phyloP scores from a whole-genome alignment of 2,329 filamentous ascomycete genomes.

The Colletotrichum sp. region DNA sequence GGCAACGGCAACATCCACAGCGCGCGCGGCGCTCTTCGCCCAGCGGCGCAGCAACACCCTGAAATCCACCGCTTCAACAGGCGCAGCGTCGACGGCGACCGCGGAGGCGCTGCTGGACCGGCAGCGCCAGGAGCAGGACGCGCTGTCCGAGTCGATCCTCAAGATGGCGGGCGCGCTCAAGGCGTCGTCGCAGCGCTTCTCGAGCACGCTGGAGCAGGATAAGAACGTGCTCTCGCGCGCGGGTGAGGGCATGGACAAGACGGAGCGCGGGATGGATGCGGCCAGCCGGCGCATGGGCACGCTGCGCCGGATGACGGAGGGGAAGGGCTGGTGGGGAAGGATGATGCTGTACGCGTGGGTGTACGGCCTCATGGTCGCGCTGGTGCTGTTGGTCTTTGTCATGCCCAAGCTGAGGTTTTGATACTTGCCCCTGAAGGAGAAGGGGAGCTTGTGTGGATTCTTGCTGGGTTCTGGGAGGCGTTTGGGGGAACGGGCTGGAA shows the following conservation, averaged over 20 bases:
- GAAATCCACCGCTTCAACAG: conserved; percentile 30
- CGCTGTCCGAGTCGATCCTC: conserved; percentile 81
- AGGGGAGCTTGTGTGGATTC: neutral
- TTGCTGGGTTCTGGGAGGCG: neutral
- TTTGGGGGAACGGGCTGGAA: neutral
- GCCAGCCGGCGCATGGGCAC: conserved; percentile 80
- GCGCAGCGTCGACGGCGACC: conserved; percentile 51
- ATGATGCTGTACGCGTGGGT: conserved; percentile 87
- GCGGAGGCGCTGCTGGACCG: conserved; percentile 77
- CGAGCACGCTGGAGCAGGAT: conserved; percentile 71
- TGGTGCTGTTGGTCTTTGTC: conserved; percentile 82
- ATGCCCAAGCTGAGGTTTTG: conserved; percentile 88
- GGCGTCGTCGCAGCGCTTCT: conserved; percentile 74
- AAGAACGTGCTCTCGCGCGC: conserved; percentile 76
- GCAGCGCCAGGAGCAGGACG: conserved; percentile 82
- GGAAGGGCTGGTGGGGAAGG: conserved; percentile 84
- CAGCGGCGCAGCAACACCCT: conserved; percentile 30
- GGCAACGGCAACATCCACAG: conserved; percentile 40
- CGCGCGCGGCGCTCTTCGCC: conserved; percentile 51
- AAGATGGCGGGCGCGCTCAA: conserved; percentile 81
- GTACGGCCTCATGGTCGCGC: conserved; percentile 77
- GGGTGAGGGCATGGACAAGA: conserved; percentile 77
- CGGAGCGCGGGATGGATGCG: conserved; percentile 75
- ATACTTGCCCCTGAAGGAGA: conserved; percentile 17
- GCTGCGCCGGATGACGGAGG: conserved; percentile 82